These are phyloP conservation scores for Cryptococcus sp. DNA, from an alignment of 1,284 basidiomycete genomes.

Conservation along the genomic window DNA sequence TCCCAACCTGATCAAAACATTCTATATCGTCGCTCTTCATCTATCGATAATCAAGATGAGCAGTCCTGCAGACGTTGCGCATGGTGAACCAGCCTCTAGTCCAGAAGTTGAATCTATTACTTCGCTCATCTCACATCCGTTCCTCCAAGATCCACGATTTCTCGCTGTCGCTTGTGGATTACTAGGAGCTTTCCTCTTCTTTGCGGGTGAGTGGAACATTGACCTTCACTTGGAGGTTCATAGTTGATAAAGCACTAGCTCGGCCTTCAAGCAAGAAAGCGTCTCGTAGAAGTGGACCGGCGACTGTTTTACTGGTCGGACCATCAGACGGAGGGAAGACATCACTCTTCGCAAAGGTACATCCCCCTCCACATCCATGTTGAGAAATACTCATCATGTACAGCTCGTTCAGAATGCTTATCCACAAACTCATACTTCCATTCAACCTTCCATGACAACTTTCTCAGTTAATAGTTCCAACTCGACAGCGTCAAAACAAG, in stretches of 20 bases:
- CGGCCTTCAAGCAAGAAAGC: constrained; percentile 11
- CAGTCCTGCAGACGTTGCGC: background rate
- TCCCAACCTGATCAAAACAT: too few species aligned
- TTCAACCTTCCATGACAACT: constrained; percentile 26
- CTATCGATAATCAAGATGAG: too few species aligned
- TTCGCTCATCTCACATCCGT: constrained; percentile 18
- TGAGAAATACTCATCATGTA: background rate
- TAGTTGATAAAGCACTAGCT: constrained; percentile 11
- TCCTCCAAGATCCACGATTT: constrained; percentile 31
- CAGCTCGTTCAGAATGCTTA: constrained; percentile 35
- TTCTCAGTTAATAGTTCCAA: constrained; percentile 23
- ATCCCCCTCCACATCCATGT: background rate
- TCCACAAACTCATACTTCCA: constrained; percentile 41
- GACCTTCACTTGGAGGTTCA: background rate
- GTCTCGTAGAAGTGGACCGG: constrained; percentile 20
- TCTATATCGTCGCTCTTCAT: too few species aligned
- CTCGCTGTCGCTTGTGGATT: constrained; percentile 29
- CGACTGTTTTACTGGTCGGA: constrained; percentile 36
- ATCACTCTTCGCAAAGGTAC: constrained; percentile 40
- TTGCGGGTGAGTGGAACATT: constrained; percentile 18
- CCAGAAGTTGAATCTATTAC: constrained; percentile 27
- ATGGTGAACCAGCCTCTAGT: background rate
- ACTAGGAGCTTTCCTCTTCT: constrained; percentile 19
- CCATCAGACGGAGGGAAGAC: constrained; percentile 43
- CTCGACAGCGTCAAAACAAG: constrained; percentile 11